phyloP scores from a whole-genome alignment of 345 rosid species.

The Camelina sativa region DNA sequence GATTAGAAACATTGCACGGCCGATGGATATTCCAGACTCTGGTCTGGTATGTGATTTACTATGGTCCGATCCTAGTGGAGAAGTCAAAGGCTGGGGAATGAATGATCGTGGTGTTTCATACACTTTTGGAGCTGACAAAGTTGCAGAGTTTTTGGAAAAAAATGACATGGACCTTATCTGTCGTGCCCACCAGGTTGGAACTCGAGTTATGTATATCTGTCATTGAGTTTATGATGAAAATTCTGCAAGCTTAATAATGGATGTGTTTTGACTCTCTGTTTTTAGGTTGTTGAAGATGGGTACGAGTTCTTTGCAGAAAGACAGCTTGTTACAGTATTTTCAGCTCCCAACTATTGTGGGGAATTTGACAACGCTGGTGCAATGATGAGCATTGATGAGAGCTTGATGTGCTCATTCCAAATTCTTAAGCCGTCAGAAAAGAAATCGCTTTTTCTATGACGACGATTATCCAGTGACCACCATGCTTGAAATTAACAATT shows the following conservation, averaged over 20 bases:
- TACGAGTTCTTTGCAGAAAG: constrained; percentile 91
- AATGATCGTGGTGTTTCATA: constrained; percentile 91
- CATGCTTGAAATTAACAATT: constrained; percentile 22
- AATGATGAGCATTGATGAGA: constrained; percentile 94
- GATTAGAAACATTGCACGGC: constrained; percentile 75
- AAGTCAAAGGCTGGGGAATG: constrained; percentile 86
- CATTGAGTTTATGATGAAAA: not conserved
- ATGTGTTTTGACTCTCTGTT: constrained; percentile 1
- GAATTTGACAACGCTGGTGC: constrained; percentile 96
- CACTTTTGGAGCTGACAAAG: constrained; percentile 85
- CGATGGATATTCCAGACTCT: constrained; percentile 83
- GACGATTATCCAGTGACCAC: not conserved
- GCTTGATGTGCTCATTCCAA: constrained; percentile 93
- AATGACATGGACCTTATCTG: constrained; percentile 93
- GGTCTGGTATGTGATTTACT: constrained; percentile 93
- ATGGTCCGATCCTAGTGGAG: constrained; percentile 92
- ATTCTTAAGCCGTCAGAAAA: constrained; percentile 83
- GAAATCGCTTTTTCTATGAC: constrained; percentile 53
- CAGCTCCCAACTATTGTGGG: constrained; percentile 94
- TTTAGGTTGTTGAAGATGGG: constrained; percentile 57
- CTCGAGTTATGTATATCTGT: constrained; percentile 2
- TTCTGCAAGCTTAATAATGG: not conserved
- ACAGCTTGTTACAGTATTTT: constrained; percentile 86
- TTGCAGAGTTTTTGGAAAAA: constrained; percentile 68
- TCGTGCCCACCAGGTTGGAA: constrained; percentile 84